Conservation (phyloP, 352 stramenopile species). For the Sclerospora graminicola region DNA sequence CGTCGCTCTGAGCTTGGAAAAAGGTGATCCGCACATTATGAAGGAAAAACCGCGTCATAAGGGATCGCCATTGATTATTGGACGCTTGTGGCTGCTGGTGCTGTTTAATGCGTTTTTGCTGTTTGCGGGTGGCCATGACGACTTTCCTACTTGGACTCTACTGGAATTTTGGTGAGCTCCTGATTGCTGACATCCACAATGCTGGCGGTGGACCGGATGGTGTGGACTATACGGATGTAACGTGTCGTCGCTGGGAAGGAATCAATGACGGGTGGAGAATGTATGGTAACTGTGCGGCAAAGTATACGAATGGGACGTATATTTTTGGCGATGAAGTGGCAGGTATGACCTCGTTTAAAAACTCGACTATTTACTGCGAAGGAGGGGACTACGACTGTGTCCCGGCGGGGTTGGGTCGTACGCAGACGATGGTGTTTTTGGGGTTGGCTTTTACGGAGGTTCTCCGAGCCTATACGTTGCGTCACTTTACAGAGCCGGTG, state of each 20-base stretch:
- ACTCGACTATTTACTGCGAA: conserved; percentile 35
- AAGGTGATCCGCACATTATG: conserved; percentile 61
- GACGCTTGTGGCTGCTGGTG: conserved; percentile 56
- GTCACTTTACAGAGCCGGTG: conserved; percentile 56
- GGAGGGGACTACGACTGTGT: conserved; percentile 52
- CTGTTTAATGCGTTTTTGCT: conserved; percentile 49
- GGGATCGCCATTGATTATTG: conserved; percentile 39
- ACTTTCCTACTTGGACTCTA: conserved; percentile 55
- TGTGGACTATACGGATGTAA: conserved; percentile 46
- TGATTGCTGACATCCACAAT: conserved; percentile 42
- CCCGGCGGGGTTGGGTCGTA: conserved; percentile 38
- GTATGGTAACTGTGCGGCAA: conserved; percentile 46
- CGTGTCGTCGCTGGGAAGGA: conserved; percentile 43
- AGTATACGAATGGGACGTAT: conserved; percentile 28
- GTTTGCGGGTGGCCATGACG: conserved; percentile 23
- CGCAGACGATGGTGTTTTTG: conserved; percentile 73
- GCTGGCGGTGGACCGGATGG: conserved; percentile 27
- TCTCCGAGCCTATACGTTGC: conserved; percentile 65
- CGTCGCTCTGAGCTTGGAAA: conserved; percentile 60
- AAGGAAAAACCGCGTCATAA: conserved; percentile 46
- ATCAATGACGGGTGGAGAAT: conserved; percentile 34
- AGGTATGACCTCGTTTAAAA: conserved; percentile 22
- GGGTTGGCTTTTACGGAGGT: conserved; percentile 61
- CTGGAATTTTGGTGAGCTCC: conserved; percentile 54
- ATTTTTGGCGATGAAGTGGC: conserved; percentile 39